Conservation (phyloP, 1,284 basidiomycete genomes). For the Microbotryum saponariae region DNA sequence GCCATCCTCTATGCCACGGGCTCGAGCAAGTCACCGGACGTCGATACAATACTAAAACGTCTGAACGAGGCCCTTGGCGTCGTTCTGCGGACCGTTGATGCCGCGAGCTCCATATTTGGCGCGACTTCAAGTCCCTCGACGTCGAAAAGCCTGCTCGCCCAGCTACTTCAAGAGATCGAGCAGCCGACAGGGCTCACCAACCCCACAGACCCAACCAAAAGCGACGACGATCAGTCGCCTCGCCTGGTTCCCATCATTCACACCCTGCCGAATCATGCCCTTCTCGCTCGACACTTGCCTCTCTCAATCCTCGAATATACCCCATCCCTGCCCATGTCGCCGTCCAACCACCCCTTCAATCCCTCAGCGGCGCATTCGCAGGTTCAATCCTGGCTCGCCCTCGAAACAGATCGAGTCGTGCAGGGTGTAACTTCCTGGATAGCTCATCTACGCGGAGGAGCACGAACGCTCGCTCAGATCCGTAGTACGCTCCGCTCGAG, state of each 20-base stretch:
- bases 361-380: background rate
- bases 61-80: constrained; percentile 23
- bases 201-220: background rate
- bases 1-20: constrained; percentile 9
- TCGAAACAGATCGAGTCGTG: constrained; percentile 4
- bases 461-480: constrained; percentile 14
- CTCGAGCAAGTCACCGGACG: constrained; percentile 5
- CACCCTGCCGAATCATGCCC: constrained; percentile 29
- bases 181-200: background rate
- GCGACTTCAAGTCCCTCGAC: background rate
- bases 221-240: background rate
- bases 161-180: constrained; percentile 18
- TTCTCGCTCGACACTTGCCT: constrained; percentile 32
- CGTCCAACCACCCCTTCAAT: background rate
- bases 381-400: constrained; percentile 11
- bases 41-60: constrained; percentile 3
- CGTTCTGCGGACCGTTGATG: constrained; percentile 27
- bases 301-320: constrained; percentile 25
- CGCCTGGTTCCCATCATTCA: constrained; percentile 20
- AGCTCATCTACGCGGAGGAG: constrained; percentile 3
- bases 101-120: constrained; percentile 19
- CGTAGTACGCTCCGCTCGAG: constrained; percentile 2
- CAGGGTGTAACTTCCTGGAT: constrained; percentile 16
- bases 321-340: constrained; percentile 17
- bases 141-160: constrained; percentile 12